Conservation (phyloP, 306 rosid species). For the barrel medic (Medicago truncatula) region MtrunA17r5.0-ANR NC_053048.1:36330001-36330500, state of each 20-base stretch:
- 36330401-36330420: slow-evolving; percentile 94
- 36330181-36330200: slow-evolving; percentile 11
- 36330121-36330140: no score
- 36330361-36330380: slow-evolving; percentile 67
- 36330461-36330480: slow-evolving; percentile 98
- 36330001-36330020: no score
- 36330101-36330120: no score
- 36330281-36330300: slow-evolving; percentile 20
- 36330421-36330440: slow-evolving; percentile 86
- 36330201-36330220: neutral
- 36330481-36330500: slow-evolving; percentile 99
- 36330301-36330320: slow-evolving; percentile 25
- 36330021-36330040: no score
- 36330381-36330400: slow-evolving; percentile 55
- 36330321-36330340: slow-evolving; percentile 39
- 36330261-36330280: slow-evolving; percentile 36
- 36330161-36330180: neutral
- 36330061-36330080: no score
- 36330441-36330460: slow-evolving; percentile 94
- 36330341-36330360: slow-evolving; percentile 67
- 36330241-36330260: slow-evolving; percentile 39
- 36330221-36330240: slow-evolving; percentile 28
- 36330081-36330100: no score
- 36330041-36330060: no score
- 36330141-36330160: no score